A percentile compares a stretch with the other conserved stretches of the same genome.
Conservation (phyloP, 2,329 filamentous ascomycete genomes). For the Polychaeton citri region DNA sequence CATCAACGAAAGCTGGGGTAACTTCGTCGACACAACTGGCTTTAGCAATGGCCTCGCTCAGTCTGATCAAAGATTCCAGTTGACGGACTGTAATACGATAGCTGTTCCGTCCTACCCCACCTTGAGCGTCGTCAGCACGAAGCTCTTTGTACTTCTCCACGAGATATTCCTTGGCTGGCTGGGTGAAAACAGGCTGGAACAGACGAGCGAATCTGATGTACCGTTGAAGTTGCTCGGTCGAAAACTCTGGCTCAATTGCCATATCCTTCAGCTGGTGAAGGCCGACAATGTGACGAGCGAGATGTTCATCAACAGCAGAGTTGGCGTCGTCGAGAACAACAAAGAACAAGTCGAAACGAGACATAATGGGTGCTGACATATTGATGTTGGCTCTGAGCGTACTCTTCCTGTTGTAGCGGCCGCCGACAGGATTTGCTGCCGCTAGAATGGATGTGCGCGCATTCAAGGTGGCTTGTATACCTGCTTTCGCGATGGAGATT, state of each 20-base stretch:
- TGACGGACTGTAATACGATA: conserved; percentile 97
- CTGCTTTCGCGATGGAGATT: conserved; percentile 95
- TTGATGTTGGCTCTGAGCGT: conserved; percentile 92
- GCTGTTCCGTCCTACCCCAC: conserved; percentile 83
- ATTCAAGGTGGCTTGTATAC: conserved; percentile 94
- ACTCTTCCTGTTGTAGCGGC: conserved; percentile 92
- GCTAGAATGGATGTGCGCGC: conserved; percentile 90
- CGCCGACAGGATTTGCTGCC: conserved; percentile 88
- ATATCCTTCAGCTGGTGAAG: conserved; percentile 88
- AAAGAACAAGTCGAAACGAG: conserved; percentile 96
- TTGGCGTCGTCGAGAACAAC: conserved; percentile 96
- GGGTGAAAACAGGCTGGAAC: conserved; percentile 84
- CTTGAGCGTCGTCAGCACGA: conserved; percentile 82
- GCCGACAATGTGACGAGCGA: conserved; percentile 87
- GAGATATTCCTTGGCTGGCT: conserved; percentile 70
- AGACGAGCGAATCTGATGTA: conserved; percentile 95
- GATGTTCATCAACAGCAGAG: conserved; percentile 74
- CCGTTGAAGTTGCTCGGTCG: conserved; percentile 87
- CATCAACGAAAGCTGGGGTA: conserved; percentile 68
- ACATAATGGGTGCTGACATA: conserved; percentile 99
- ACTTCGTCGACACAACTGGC: conserved; percentile 93
- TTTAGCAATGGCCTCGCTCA: conserved; percentile 96
- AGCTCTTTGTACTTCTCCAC: conserved; percentile 95
- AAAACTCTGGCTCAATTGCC: conserved; percentile 84
- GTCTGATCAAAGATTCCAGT: conserved; percentile 85